Base-by-base conservation (phyloP, 2,329 filamentous ascomycete genomes). In the Aaosphaeria pasadenensis region DNA sequence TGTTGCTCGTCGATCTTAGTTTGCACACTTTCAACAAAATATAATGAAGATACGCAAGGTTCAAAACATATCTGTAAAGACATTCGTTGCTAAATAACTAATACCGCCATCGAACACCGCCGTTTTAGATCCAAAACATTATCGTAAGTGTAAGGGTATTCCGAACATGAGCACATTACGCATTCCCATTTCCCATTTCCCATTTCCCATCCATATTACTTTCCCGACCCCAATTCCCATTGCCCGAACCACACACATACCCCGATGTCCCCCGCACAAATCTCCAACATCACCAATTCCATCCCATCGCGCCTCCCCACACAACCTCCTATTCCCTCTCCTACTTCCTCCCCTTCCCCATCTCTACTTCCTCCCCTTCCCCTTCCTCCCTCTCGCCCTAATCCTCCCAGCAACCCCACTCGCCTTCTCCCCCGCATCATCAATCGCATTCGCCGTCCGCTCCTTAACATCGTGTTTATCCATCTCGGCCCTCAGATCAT, bases 401-500 rank as follows among this genome's bases (percentile, higher is more conserved):
- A 69, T 46, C 51, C 54, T 68, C 1, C 49, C 53, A 11, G 61
- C 59, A 9, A 69, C 29, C 11, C 62, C 63, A 52, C 58, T 64
- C 7, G 66, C 59, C 36, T 57, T 56, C n/a, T 61, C 57, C 6
- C 59, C 59, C 7, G 61, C 69, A 11, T 60, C 57, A 47, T 67
- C 61, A 36, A 71, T 66, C 5, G 70, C 69, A 35, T 61, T 65
- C 3, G 65, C 64, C 30, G 69, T 58, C 43, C 66, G 66, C 31
- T 71, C 76, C 60, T 75, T 74, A 6, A 82, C 66, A 42, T 75
- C 69, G 62, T 80, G 78, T 66, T 80, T 82, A 43, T 79, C 74
- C 28, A 77, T 77, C 64, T 84, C 80, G 30, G 76, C 75, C 44
- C 74, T 75, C 17, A 82, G 58, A 60, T 84, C 79, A 43, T 78